Evolutionary conservation across 371 early-diverging fungal species (phyloP).

Genomic region (Apophysomyces trapeziformis): DNA sequence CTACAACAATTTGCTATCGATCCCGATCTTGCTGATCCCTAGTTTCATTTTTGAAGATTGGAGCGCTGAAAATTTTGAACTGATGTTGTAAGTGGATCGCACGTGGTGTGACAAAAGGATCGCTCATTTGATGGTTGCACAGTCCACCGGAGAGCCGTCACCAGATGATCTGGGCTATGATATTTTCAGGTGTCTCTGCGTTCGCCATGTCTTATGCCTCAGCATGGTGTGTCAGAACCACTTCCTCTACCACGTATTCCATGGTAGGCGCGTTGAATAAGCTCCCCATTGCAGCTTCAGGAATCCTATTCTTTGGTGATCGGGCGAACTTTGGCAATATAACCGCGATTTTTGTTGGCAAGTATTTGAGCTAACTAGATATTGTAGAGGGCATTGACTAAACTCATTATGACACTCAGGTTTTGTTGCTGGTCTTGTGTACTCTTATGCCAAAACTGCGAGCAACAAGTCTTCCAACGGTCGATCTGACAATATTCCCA

Average conservation of each 20-base stretch:
- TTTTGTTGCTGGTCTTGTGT: constrained; percentile 86
- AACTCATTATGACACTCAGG: constrained; percentile 29
- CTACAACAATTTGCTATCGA: constrained; percentile 92
- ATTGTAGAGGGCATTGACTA: not conserved
- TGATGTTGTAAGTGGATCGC: constrained; percentile 57
- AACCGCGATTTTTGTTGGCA: constrained; percentile 75
- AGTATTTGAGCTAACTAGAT: constrained; percentile 16
- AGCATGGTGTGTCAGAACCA: constrained; percentile 95
- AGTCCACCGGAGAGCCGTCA: constrained; percentile 57
- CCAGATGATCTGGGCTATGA: constrained; percentile 68
- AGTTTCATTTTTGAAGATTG: constrained; percentile 86
- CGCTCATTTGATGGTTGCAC: not conserved
- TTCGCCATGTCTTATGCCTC: constrained; percentile 94
- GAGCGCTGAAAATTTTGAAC: constrained; percentile 52
- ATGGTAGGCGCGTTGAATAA: constrained; percentile 99
- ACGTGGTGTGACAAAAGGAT: not conserved
- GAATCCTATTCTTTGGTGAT: constrained; percentile 95
- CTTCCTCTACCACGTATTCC: constrained; percentile 96
- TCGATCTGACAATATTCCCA: constrained; percentile 41
- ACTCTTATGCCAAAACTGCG: constrained; percentile 73
- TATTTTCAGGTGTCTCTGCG: constrained; percentile 86
- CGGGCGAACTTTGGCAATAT: constrained; percentile 82
- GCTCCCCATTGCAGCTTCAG: constrained; percentile 93
- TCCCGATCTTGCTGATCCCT: constrained; percentile 83
- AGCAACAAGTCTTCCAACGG: constrained; percentile 8